A percentile compares a stretch with the other conserved stretches of the same genome.
Evolutionary conservation across 257 asterid genomes (phyloP).

Genomic region (Penstemon davidsonii): DNA sequence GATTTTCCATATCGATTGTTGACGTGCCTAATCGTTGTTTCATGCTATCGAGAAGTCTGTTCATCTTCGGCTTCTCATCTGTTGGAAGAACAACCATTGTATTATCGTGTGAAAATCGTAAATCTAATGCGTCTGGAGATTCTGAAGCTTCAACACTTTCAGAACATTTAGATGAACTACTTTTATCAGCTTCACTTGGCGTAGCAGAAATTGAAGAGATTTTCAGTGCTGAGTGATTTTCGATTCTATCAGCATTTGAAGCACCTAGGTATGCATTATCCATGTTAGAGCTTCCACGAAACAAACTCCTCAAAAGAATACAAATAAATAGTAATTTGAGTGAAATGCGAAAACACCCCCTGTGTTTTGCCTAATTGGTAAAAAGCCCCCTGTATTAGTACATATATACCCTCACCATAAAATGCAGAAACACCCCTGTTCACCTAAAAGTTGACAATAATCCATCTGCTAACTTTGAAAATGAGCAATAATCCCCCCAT

Average conservation of each 20-base stretch:
- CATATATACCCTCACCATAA: too few relatives aligned
- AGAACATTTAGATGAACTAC: slow-evolving; percentile 30
- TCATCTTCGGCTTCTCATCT: slow-evolving; percentile 47
- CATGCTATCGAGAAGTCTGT: slow-evolving; percentile 41
- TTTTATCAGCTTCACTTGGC: slow-evolving; percentile 20
- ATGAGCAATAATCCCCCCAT: too few relatives aligned
- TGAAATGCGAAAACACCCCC: too few relatives aligned
- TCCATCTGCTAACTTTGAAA: too few relatives aligned
- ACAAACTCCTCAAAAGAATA: neutral
- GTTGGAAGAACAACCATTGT: slow-evolving; percentile 39
- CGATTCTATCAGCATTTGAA: slow-evolving; percentile 24
- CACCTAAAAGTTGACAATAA: too few relatives aligned
- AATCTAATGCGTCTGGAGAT: slow-evolving; percentile 25
- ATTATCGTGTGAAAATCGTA: slow-evolving; percentile 33
- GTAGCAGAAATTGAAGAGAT: slow-evolving; percentile 16
- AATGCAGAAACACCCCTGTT: too few relatives aligned
- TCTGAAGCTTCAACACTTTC: slow-evolving; percentile 38
- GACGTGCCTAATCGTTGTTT: slow-evolving; percentile 47
- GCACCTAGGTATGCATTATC: slow-evolving; percentile 6
- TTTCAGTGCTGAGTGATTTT: slow-evolving; percentile 22
- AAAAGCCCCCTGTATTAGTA: too few relatives aligned
- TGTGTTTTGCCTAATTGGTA: too few relatives aligned
- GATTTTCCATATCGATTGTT: slow-evolving; percentile 56
- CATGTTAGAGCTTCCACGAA: slow-evolving; percentile 19
- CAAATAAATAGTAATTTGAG: too few relatives aligned